Evolutionary conservation across 2,329 filamentous ascomycete species (phyloP), one percentile per base, ranked within the genome.

Genomic region (Epichloe glyceriae): DNA sequence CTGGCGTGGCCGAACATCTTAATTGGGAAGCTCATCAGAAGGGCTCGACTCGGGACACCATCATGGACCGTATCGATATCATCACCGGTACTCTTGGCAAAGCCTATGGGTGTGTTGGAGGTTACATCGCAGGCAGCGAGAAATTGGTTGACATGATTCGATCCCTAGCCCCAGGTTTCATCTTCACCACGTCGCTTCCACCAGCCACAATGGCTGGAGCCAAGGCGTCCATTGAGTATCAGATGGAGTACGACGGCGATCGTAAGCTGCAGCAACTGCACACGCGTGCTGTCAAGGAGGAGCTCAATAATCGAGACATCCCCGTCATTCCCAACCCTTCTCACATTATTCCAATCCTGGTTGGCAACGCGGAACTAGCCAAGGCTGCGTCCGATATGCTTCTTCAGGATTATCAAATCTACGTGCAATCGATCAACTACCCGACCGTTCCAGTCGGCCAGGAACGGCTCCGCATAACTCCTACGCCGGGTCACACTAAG

Each of bases 341-440:
- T 47, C 93, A 98, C 72, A 98, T 98, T 63, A 78, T 98, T 49
- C 93, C 93, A 4, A 79, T 97, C 50, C 78, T 98, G 12, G 91
- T 98, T 47, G 93, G 93, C 53, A 93, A 95, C 62, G 93, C 93
- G 45, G 90, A 93, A 69, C 73, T 94, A 40, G 93, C 93, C 53
- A 96, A 93, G 75, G 76, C 84, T 60, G 93, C 93, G 7, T 95
- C 88, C 22, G 93, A 98, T 65, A 82, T 95, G 73, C 81, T 98
- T 20, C 79, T 98, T 14, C 82, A 86, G 58, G 85, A 95, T 58
- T 86, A 95, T 73, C 80, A 83, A 54, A 96, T 98, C 64, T 98
- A 98, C 65, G 93, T 98, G 26, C 93, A 98, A 71, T 89, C 88
- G 50, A 97, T 98, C 78, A 98, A 98, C 73, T 97, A 97, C 70